Percentiles rank a stretch among this genome's conserved stretches.
Conservation (phyloP, 1,139 yeast species). For the Saccharomycopsis phalli region DNA sequence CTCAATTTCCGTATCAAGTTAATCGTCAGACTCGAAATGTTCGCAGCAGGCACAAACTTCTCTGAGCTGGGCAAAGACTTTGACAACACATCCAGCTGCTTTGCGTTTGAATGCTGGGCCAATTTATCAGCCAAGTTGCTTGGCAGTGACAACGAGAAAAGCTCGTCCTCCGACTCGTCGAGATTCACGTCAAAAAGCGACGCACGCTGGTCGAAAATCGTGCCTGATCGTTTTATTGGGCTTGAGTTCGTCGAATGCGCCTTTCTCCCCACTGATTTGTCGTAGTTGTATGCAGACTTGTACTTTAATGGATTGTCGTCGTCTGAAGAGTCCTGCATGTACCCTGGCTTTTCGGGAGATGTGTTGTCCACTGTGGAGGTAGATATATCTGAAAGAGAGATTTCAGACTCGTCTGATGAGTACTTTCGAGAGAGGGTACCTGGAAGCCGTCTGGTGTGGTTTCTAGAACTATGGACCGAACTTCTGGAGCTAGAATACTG, state of each 20-base stretch:
- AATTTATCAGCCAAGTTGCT: conserved; percentile 17
- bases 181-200: conserved; percentile 5
- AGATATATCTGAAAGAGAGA: no score
- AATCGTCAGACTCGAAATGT: conserved; percentile 16
- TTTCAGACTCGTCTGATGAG: no score
- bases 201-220: conserved; percentile 10
- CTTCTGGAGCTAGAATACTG: no score
- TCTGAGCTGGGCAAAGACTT: conserved; percentile 14
- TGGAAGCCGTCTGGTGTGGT: no score
- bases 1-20: conserved; percentile 11
- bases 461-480: no score
- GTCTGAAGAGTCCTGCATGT: conserved; percentile 1
- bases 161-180: conserved; percentile 5
- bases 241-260: not conserved
- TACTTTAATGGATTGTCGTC: conserved; percentile 11
- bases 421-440: no score
- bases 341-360: no score
- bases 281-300: conserved; percentile 17
- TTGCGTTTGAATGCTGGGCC: conserved; percentile 9
- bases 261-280: conserved; percentile 8
- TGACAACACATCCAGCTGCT: conserved; percentile 4
- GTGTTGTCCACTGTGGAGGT: no score
- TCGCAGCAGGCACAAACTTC: conserved; percentile 12
- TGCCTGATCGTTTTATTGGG: conserved; percentile 2
- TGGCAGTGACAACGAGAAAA: conserved; percentile 19